A percentile compares a stretch with the other conserved stretches of the same genome.
Evolutionary conservation across 2,329 filamentous ascomycete species (phyloP).

Genomic region (Scedosporium boydii): DNA sequence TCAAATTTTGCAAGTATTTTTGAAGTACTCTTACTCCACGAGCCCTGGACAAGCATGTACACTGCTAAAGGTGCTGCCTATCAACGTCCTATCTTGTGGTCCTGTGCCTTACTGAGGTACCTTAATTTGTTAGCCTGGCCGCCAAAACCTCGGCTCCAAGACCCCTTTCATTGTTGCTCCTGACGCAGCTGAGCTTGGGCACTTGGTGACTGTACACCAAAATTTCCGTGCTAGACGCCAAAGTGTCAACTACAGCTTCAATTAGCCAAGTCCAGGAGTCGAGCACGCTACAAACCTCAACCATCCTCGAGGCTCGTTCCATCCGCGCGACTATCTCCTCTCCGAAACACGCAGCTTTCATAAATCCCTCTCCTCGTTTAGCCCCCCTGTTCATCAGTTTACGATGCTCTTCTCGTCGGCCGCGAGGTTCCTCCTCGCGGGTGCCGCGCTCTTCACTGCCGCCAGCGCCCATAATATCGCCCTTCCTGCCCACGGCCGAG

Average conservation of each 20-base stretch:
- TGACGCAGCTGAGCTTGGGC: background rate
- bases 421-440: conserved; percentile 32
- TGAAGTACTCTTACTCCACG: background rate
- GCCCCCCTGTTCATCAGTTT: conserved; percentile 7
- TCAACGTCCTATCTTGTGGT: background rate
- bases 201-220: background rate
- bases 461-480: conserved; percentile 89
- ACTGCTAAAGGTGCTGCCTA: background rate
- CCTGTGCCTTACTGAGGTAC: background rate
- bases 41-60: background rate
- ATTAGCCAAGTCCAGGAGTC: background rate
- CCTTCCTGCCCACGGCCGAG: conserved; percentile 81
- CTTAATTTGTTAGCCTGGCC: conserved; percentile 1
- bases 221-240: conserved; percentile 1
- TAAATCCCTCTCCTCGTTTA: background rate
- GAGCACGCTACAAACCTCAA: background rate
- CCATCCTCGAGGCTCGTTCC: background rate
- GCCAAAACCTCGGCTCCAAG: conserved; percentile 3
- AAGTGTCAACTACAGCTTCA: conserved; percentile 7
- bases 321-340: background rate
- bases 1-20: background rate
- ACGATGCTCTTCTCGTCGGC: conserved; percentile 34
- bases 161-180: background rate
- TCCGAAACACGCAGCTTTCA: background rate
- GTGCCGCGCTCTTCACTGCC: conserved; percentile 38